Evolutionary conservation across 352 stramenopile species (phyloP), one percentile per base, ranked within the genome.

Genomic region (Bremia lactucae): DNA sequence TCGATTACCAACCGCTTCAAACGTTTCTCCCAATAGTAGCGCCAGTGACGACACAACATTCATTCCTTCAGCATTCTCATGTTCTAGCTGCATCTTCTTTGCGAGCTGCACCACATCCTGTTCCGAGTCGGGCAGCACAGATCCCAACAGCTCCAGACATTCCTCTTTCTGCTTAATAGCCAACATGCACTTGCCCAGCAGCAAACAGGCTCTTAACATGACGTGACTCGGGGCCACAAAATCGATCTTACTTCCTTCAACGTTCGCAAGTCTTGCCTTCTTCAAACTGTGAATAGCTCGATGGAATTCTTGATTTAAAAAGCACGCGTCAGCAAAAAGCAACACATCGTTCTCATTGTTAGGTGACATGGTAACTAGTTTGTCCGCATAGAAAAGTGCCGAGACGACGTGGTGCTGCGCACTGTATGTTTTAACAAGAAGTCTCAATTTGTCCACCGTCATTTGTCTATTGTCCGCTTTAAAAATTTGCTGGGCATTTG

Each of bases 121-220:
- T 38, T 88, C 73, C 20, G 63, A 51, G 7, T 85, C 72, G 6
- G 75, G 72, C 16, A 94, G 37, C 7, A 87, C 60, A 7, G 60
- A 62, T 8, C 52, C 55, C 2, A 94, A 33, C 3, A 91, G 5
- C 13, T 88, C 75, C 14, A 91, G 46, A 55, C 79, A 90, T 36
- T 90, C 77, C 31, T 94, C 77, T 31, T 80, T 86, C 37, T 92
- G 74, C 31, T 92, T 86, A 29, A 87, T 83, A 15, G 68, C 66
- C 31, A 89, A 35, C 81, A 87, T 85, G 28, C 78, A 80, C 31
- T 75, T 81, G 6, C 74, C 76, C 1, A 85, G 44, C 18, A 94
- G 38, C 20, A 86, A 35, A 38, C 55, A 62, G 15, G 81, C 72
- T 22, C 62, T 45, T 11, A 94, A 42, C 6, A 62, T 74, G 24